Evolutionary conservation across 1,284 basidiomycete species (phyloP), one percentile per base, ranked within the genome.

Genomic region (Peniophora sp.): DNA sequence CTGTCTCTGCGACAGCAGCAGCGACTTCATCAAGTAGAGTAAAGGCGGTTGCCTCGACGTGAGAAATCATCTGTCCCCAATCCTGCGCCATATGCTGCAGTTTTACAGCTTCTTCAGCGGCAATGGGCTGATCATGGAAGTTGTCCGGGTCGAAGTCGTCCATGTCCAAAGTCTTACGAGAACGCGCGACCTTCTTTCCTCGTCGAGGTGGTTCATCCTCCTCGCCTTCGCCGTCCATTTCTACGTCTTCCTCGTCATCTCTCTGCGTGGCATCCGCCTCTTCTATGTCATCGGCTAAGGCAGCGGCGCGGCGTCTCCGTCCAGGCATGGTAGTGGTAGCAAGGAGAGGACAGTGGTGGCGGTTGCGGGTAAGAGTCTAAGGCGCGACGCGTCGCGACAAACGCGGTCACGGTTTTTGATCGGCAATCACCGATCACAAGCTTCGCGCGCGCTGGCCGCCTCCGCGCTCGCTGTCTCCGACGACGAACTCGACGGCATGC

Each of bases 61-160:
- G 68, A 14, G 68, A 67, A 53, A 71, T 67, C 56, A 84, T 71
- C 52, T 65, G 63, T 18, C 68, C 62, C 85, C 85, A 88, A 63
- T 88, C 85, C 2, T 68, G 61, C 0, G 77, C 64, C 43, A 85
- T 68, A 3, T 79, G 80, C 14, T 69, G 65, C 20, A 88, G 60
- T 59, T 75, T 82, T 34, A 59, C 51, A n/a, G 70, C 66, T 42
- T 81, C 75, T 6, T 65, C 66, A 57, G 62, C 74, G 49, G 72
- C 68, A 46, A 89, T 63, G 11, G 86, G 82, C 54, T 85, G 81
- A 62, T 86, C 74, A 15, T 59, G 65, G 54, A 85, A 82, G 54
- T 85, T 77, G 47, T 86, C 50, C 18, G 34, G 46, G 50, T 20
- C 49, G 56, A 47, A 59, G 55, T 3, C 35, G 2, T 49, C 50